These are phyloP conservation scores for Solioccasus polychromus DNA, from an alignment of 768 basidiomycete species.

Conservation along the genomic window DNA sequence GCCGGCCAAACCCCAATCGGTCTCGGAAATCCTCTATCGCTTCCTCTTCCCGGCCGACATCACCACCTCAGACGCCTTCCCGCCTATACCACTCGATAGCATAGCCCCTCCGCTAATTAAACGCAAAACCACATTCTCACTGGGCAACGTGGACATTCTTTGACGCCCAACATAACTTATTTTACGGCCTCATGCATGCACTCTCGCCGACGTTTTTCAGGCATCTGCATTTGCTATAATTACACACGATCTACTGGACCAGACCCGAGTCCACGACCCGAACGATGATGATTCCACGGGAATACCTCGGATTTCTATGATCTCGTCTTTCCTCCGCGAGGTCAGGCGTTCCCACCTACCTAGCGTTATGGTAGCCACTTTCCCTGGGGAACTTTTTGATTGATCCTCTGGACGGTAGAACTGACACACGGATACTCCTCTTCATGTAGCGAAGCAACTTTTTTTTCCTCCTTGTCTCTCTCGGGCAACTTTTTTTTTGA, in stretches of 20 bases:
- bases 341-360: conserved; percentile 1
- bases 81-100: conserved; percentile 34
- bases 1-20: conserved; percentile 29
- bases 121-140: conserved; percentile 14
- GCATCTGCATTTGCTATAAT: conserved; percentile 28
- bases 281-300: conserved; percentile 25
- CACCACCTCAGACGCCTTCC: conserved; percentile 34
- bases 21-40: conserved; percentile 22
- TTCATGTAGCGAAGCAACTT: conserved; percentile 24
- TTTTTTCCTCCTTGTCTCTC: conserved; percentile 2
- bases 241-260: conserved; percentile 20
- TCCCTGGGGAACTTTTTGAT: conserved; percentile 3
- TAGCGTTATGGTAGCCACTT: conserved; percentile 4
- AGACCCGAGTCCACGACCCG: conserved; percentile 20
- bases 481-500: conserved; percentile 15
- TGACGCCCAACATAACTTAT: conserved; percentile 27
- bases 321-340: conserved; percentile 16
- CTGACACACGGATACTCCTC: conserved; percentile 26
- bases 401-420: conserved; percentile 20
- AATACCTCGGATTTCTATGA: conserved; percentile 21
- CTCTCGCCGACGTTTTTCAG: conserved; percentile 15
- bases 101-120: conserved; percentile 21
- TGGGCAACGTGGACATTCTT: conserved; percentile 8
- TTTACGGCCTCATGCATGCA: conserved; percentile 21
- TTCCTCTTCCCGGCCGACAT: conserved; percentile 17